Evolutionary conservation across 1,284 basidiomycete species (phyloP), one percentile per base, ranked within the genome.

Genomic region (Apiotrichum gamsii): DNA sequence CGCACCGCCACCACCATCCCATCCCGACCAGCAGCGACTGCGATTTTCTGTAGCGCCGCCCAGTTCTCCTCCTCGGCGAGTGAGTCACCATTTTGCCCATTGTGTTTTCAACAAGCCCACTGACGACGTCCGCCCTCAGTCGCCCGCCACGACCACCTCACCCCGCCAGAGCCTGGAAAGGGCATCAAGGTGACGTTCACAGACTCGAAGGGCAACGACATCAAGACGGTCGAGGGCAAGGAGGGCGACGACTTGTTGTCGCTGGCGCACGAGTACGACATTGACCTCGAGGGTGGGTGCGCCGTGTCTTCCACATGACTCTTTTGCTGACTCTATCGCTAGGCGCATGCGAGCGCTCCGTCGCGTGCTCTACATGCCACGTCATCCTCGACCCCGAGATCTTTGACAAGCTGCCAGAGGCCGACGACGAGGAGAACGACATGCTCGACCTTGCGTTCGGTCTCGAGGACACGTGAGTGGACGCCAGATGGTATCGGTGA

Each of bases 391-490:
- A 84, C 39, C 82, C 82, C 10, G 82, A 90, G 59, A 77, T 83
- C 51, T 97, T 90, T 67, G 89, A 96, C 69, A 65, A 80, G 39
- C 76, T 96, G 3, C 84, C 87, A 2, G 93, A 96, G 64, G 90
- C 94, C 1, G 86, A 87, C 50, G 94, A 98, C 59, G 94, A 98
- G 67, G 94, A 98, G 75, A 95, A 91, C 65, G 90, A 94, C 62
- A 97, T 97, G 93, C 78, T 98, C 32, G 94, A 98, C 72, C 85
- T 98, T 76, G 95, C 94, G 1, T 98, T 97, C 60, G 94, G 90
- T 1, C 76, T 98, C 50, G 95, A 91, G 1, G 94, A 97, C 65
- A 96, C 93, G 62, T 93, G 81, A 65, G 78, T 73, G 1, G n/a
- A n/a, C n/a, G n/a, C 9, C 5, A n/a, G 36, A 5, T 25, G 16